Conservation (phyloP, 1,139 yeast genomes). For the Nakaseomyces bracarensis region DNA sequence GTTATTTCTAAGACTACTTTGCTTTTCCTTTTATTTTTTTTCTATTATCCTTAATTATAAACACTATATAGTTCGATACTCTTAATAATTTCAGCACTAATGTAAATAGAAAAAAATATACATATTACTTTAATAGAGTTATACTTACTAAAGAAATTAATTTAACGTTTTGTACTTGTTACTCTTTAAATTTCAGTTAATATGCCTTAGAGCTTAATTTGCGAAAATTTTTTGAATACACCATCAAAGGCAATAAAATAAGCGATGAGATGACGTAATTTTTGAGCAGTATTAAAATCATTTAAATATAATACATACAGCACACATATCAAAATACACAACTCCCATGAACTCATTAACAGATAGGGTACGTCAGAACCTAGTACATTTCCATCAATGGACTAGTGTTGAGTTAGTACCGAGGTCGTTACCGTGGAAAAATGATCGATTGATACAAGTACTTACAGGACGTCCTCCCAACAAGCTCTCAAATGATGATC, state of each 20-base stretch:
- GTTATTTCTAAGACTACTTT: too few relatives aligned
- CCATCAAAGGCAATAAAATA: neutral
- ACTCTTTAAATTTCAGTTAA: too few relatives aligned
- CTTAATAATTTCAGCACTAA: too few relatives aligned
- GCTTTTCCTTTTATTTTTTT: too few relatives aligned
- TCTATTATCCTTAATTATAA: too few relatives aligned
- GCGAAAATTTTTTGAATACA: too few relatives aligned
- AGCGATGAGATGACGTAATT: slow-evolving; percentile 7
- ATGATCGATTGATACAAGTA: slow-evolving; percentile 12
- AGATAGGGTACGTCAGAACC: slow-evolving; percentile 33
- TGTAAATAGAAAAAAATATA: neutral
- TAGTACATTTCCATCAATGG: slow-evolving; percentile 51
- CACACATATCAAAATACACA: neutral
- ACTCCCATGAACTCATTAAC: slow-evolving; percentile 9
- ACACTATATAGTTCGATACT: neutral
- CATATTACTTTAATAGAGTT: too few relatives aligned
- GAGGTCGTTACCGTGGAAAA: slow-evolving; percentile 14
- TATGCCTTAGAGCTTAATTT: too few relatives aligned
- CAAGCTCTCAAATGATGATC: slow-evolving; percentile 28
- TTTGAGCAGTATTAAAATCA: too few relatives aligned
- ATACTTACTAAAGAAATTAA: too few relatives aligned
- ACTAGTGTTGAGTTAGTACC: slow-evolving; percentile 33
- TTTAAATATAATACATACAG: too few relatives aligned
- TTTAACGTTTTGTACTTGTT: too few relatives aligned
- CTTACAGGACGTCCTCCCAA: slow-evolving; percentile 32